Base-by-base conservation (phyloP, 2,329 filamentous ascomycete species). In the Trichophyton benhamiae region DNA sequence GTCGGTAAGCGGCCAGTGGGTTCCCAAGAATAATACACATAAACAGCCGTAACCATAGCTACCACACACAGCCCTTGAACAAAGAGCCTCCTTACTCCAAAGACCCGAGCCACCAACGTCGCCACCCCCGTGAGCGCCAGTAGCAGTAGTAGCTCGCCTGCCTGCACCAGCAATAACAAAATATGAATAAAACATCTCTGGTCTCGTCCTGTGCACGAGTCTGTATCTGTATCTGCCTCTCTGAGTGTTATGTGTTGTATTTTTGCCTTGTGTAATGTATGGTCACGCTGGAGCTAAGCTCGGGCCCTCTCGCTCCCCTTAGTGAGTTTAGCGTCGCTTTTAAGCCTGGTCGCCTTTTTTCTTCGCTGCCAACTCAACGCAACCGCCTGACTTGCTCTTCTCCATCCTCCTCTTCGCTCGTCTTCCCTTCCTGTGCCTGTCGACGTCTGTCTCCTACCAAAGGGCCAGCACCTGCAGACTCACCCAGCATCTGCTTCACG, bases 251-350 rank as follows among this genome's bases (percentile, higher is more conserved):
- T 38, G 33, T 38, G 48, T n/a, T n/a, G 48, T 22, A 27, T 30
- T 30, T 53, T 53, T 53, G n/a, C 17, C 13, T 22, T 36, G 22
- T 33, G 52, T 55, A 55, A 17, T 27, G 52, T 55, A 38, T 36
- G 52, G 52, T 55, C 52, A 55, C 52, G 52, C 52, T 27, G 52
- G 17, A 44, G 22, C 52, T 36, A 55, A 55, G 52, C 52, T 55
- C 15, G 52, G 52, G 52, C 52, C 52, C 15, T 15, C n/a, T 44
- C 41, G 17, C n/a, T 11, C 33, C 33, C 33, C 33, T 38, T 38
- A 38, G 33, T 38, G 8, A 38, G 33, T 38, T 38, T 38, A 38
- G 33, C 33, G 33, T 38, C 7, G 11, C 9, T 38, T 30, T 38
- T 38, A 38, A 38, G 33, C 13, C 33, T 13, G 8, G 33, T 38